Evolutionary conservation across 495 filamentous ascomycete species (phyloP).

Genomic region (Hypoxylon subgilvum): DNA sequence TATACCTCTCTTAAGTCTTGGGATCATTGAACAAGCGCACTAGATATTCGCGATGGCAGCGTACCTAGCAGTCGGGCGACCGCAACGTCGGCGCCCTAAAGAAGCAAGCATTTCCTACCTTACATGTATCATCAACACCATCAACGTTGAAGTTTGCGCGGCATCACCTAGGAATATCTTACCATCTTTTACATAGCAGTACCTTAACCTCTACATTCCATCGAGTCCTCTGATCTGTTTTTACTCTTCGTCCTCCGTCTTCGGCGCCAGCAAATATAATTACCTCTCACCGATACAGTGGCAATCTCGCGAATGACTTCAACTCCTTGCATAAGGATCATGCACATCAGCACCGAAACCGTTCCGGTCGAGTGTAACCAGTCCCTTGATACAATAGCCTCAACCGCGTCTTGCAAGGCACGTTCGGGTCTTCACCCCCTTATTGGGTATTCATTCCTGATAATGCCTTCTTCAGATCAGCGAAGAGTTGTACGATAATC

Average conservation of each 20-base stretch:
- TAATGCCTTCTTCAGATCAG: not conserved
- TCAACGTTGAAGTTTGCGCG: not conserved
- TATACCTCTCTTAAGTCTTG: not conserved
- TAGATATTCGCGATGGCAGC: conserved; percentile 6
- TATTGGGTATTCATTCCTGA: not conserved
- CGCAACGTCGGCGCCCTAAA: conserved; percentile 14
- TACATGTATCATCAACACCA: conserved; percentile 2
- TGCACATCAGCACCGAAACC: conserved; percentile 35
- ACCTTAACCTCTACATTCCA: conserved; percentile 8
- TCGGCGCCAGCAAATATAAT: conserved; percentile 9
- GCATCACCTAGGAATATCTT: conserved; percentile 8
- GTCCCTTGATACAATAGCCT: conserved; percentile 3
- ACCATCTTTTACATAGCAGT: too few species aligned
- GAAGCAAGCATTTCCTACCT: not conserved
- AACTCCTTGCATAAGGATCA: conserved; percentile 33
- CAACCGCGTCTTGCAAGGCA: not conserved
- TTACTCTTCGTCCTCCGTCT: conserved; percentile 14
- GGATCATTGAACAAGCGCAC: not conserved
- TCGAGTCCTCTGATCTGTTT: conserved; percentile 13
- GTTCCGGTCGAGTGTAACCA: conserved; percentile 18
- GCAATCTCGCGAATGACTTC: conserved; percentile 23
- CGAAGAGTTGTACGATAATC: too few species aligned
- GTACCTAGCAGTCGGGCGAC: conserved; percentile 31
- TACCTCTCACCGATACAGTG: conserved; percentile 34
- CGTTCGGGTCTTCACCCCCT: not conserved